Evolutionary conservation across 768 basidiomycete genomes (phyloP), one percentile per base, ranked within the genome.

Genomic region (Lentinula raphanica): DNA sequence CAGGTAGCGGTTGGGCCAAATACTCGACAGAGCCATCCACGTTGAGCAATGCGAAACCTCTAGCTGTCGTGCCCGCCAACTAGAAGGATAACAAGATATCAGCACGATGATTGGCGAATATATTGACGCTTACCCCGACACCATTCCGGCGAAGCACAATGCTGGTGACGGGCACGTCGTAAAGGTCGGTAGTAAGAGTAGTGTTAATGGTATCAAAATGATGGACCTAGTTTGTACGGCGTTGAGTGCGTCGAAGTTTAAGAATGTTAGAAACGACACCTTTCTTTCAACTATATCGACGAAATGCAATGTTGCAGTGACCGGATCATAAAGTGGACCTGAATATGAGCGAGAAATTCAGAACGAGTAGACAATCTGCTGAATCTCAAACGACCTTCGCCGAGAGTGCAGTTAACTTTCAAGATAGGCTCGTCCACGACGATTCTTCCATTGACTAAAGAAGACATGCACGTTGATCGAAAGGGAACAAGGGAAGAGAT

Each of bases 321-420:
- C 64, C 12, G 79, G 69, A 60, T 88, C 86, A 65, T 85, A 88
- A 13, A 88, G 58, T 5, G 87, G 87, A 29, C 82, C 85, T 88
- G 63, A 42, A 49, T 42, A 46, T 60, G 46, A 62, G 12, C 42
- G 23, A 44, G 21, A 64, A 58, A 56, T 49, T 53, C 32, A 60
- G 27, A 35, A 50, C 2, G 48, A n/a, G 27, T 11, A 8, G 42
- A 9, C 21, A 19, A 35, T 35, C 19, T 13, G 13, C 19, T 32
- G 36, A 19, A 17, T 40, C 36, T 39, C 53, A 55, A 55, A 59
- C 39, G 60, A 85, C 86, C 84, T 83, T 88, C 84, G 54, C 86
- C 86, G 25, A 88, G 71, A 13, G 71, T 78, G 60, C 85, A 86
- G 13, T 78, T 79, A 28, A 79, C 69, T 63, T 74, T 69, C 57